Evolutionary conservation across 1,284 basidiomycete genomes (phyloP).

Genomic region (Dichomitus squalens): DNA sequence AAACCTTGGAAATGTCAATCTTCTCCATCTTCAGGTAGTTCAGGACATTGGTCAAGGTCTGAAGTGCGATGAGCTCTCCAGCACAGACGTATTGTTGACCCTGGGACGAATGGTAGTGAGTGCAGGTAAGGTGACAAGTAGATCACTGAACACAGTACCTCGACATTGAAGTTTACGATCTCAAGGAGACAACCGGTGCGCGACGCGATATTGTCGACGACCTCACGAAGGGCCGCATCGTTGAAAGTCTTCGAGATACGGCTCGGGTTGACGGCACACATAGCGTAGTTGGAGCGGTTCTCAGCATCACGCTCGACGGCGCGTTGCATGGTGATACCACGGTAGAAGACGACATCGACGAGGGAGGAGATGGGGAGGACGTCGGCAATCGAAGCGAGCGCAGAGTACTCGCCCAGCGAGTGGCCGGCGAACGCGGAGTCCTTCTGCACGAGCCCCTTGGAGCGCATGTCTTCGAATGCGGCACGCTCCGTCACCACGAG

Average conservation of each 20-base stretch:
- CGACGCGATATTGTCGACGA: slow-evolving; percentile 87
- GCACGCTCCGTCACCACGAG: slow-evolving; percentile 97
- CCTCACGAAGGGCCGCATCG: slow-evolving; percentile 91
- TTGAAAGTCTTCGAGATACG: slow-evolving; percentile 94
- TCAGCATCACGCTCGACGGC: slow-evolving; percentile 93
- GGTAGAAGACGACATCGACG: slow-evolving; percentile 98
- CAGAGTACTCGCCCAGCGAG: slow-evolving; percentile 98
- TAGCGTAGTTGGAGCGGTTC: slow-evolving; percentile 95
- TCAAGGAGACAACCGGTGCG: slow-evolving; percentile 84
- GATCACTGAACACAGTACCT: slow-evolving; percentile 51
- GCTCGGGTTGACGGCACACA: slow-evolving; percentile 98
- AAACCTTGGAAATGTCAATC: slow-evolving; percentile 93
- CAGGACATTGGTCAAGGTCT: slow-evolving; percentile 93
- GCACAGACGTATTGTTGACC: slow-evolving; percentile 98
- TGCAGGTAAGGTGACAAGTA: background rate
- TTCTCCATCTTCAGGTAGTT: slow-evolving; percentile 98
- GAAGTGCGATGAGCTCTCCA: slow-evolving; percentile 91
- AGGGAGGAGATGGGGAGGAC: slow-evolving; percentile 95
- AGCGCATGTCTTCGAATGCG: slow-evolving; percentile 97
- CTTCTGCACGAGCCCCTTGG: slow-evolving; percentile 92
- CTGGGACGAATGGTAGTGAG: slow-evolving; percentile 38
- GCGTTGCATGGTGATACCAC: slow-evolving; percentile 99
- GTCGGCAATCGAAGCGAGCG: slow-evolving; percentile 95
- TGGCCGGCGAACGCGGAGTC: slow-evolving; percentile 96
- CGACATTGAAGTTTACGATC: slow-evolving; percentile 98